A percentile compares a stretch with the other conserved stretches of the same genome.
Conservation (phyloP, 352 stramenopile genomes). For the Globisporangium viniferum region DNA sequence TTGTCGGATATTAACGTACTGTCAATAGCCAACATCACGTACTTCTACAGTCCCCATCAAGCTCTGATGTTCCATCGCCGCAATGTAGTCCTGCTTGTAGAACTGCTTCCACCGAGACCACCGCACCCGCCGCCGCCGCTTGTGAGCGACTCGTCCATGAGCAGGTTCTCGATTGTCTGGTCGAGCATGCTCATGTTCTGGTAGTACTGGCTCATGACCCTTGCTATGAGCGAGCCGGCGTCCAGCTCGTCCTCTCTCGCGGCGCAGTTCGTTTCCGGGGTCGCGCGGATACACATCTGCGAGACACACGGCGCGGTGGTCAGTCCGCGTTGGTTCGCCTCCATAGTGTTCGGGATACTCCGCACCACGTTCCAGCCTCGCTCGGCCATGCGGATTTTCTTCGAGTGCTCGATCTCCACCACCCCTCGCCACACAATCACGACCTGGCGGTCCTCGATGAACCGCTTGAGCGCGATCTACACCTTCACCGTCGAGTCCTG, state of each 20-base stretch:
- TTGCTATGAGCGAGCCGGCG: neutral
- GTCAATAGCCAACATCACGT: too few relatives aligned
- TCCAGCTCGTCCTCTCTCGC: neutral
- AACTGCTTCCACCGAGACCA: neutral
- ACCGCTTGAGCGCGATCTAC: neutral
- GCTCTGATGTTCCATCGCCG: neutral
- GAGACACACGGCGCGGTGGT: neutral
- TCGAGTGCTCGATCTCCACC: neutral
- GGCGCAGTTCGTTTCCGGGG: neutral
- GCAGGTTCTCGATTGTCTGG: slow-evolving; percentile 2
- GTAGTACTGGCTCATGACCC: neutral
- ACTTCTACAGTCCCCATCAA: neutral
- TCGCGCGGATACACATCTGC: neutral
- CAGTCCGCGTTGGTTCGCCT: neutral
- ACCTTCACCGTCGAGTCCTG: neutral
- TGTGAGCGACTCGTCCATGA: neutral
- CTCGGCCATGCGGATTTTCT: neutral
- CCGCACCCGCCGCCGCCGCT: neutral
- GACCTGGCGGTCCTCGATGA: neutral
- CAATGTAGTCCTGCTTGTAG: neutral
- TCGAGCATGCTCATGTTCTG: neutral
- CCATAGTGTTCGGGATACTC: neutral
- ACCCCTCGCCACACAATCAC: neutral
- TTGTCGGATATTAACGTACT: neutral
- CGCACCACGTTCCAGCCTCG: neutral